Percentiles rank a stretch among this genome's conserved stretches.
These are phyloP conservation scores for Aspergillus sp. DNA, from an alignment of 2,329 filamentous ascomycete genomes.

Conservation along the genomic window DNA sequence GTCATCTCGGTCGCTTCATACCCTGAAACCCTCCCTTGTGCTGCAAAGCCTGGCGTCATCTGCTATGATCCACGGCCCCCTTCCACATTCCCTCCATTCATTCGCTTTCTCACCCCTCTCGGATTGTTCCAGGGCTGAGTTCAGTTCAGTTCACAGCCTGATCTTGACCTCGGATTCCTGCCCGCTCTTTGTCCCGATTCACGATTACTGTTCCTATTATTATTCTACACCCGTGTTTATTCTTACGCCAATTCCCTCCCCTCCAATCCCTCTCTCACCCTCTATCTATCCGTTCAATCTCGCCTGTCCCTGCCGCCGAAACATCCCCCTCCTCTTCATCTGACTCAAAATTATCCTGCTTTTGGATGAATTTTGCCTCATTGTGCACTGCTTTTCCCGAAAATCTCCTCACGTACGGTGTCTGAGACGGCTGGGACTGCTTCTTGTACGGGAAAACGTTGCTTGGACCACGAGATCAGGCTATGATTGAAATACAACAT, in stretches of 20 bases:
- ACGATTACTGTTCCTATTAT: neutral
- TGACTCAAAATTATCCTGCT: slow-evolving; percentile 2
- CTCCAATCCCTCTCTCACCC: neutral
- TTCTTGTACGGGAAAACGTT: neutral
- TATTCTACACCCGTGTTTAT: neutral
- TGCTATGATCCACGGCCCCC: slow-evolving; percentile 18
- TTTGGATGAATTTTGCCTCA: slow-evolving; percentile 4
- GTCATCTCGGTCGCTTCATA: neutral
- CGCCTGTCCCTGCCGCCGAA: slow-evolving; percentile 8
- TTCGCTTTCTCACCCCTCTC: slow-evolving; percentile 6
- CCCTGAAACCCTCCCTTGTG: neutral
- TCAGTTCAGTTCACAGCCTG: neutral
- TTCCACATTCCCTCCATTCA: slow-evolving; percentile 17
- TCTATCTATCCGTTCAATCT: neutral
- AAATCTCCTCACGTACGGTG: neutral
- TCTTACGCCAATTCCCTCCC: neutral
- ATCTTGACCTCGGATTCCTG: slow-evolving; percentile 1
- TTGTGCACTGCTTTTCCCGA: neutral
- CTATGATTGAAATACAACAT: slow-evolving; percentile 16
- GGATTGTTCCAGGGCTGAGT: slow-evolving; percentile 3
- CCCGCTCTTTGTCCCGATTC: slow-evolving; percentile 5
- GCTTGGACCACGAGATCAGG: slow-evolving; percentile 2
- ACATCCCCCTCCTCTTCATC: neutral
- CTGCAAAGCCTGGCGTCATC: slow-evolving; percentile 17
- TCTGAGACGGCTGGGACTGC: neutral